These are phyloP conservation scores for Scutellaria barbata DNA, from an alignment of 257 asterid species.

Conservation along the genomic window DNA sequence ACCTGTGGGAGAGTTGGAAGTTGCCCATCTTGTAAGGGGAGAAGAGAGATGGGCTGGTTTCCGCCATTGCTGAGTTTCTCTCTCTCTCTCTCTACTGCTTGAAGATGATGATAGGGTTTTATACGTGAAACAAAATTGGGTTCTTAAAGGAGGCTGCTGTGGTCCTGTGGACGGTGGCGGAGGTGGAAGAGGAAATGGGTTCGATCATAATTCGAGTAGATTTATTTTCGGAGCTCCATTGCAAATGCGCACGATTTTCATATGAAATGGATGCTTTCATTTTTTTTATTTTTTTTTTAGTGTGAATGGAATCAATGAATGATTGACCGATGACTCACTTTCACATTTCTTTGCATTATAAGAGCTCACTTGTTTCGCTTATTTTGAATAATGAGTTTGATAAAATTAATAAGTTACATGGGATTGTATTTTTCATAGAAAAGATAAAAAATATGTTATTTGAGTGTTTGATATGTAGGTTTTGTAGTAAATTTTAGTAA, in stretches of 20 bases:
- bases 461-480: no score
- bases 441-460: no score
- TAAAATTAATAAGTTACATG: no score
- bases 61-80: slow-evolving; percentile 45
- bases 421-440: no score
- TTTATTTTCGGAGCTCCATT: background rate
- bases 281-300: no score
- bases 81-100: no score
- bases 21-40: slow-evolving; percentile 89
- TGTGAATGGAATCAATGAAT: no score
- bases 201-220: background rate
- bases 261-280: background rate
- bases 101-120: background rate
- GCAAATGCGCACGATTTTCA: slow-evolving; percentile 35
- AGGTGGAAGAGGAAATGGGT: background rate
- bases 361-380: no score
- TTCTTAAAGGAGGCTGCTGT: slow-evolving; percentile 12
- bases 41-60: slow-evolving; percentile 59
- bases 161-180: slow-evolving; percentile 25
- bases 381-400: no score
- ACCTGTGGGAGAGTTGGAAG: slow-evolving; percentile 90
- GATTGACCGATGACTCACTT: no score
- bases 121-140: background rate
- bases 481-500: no score
- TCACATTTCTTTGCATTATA: no score